Conservation (phyloP, 1,139 yeast genomes). For the Zygoascus hellenicus region DNA sequence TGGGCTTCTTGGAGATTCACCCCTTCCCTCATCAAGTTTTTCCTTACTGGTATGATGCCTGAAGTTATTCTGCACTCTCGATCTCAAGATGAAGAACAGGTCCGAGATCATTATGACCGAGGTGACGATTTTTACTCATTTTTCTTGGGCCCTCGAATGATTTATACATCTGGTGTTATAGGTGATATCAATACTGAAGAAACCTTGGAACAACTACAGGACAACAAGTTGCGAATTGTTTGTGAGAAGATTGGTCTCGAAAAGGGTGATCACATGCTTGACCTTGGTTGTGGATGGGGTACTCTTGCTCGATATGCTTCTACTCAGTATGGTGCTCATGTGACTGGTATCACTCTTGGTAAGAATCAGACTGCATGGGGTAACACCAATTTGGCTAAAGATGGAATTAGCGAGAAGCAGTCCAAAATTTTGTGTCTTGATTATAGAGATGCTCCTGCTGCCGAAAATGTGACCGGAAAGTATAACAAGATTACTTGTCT, state of each 20-base stretch:
- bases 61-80: slow-evolving; percentile 89
- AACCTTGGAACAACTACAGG: slow-evolving; percentile 81
- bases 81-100: slow-evolving; percentile 95
- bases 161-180: slow-evolving; percentile 84
- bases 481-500: slow-evolving; percentile 86
- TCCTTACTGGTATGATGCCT: slow-evolving; percentile 85
- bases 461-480: slow-evolving; percentile 50
- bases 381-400: slow-evolving; percentile 58
- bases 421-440: slow-evolving; percentile 76
- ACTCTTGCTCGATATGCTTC: slow-evolving; percentile 84
- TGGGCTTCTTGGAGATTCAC: slow-evolving; percentile 87
- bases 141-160: slow-evolving; percentile 94
- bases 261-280: slow-evolving; percentile 69
- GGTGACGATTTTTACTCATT: slow-evolving; percentile 94
- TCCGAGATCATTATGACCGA: slow-evolving; percentile 91
- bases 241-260: slow-evolving; percentile 79
- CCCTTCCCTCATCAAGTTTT: slow-evolving; percentile 67
- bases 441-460: slow-evolving; percentile 85
- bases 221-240: slow-evolving; percentile 79
- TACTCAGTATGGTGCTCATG: slow-evolving; percentile 74
- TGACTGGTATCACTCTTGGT: slow-evolving; percentile 87
- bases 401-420: slow-evolving; percentile 64
- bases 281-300: slow-evolving; percentile 97
- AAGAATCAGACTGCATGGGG: slow-evolving; percentile 92
- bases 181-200: slow-evolving; percentile 67